Conservation (phyloP, 1,139 yeast genomes). For the Candida sanyaensis region DNA sequence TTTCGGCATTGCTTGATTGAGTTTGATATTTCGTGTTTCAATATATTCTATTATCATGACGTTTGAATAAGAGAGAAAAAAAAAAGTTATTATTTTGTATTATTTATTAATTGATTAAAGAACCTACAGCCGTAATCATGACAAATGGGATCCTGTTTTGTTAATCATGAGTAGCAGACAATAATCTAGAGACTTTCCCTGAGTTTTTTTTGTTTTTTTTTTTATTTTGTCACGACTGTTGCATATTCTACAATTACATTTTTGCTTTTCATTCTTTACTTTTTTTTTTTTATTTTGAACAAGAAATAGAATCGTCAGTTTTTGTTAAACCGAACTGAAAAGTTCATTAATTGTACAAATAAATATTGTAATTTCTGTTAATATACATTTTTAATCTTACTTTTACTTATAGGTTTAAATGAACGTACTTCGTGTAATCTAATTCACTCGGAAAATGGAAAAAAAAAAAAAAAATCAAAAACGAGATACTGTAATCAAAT, state of each 20-base stretch:
- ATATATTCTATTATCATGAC: background rate
- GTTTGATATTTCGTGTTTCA: background rate
- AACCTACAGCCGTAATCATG: too few relatives aligned
- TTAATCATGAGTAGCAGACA: too few relatives aligned
- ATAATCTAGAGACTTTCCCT: too few relatives aligned
- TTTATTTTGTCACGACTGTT: background rate
- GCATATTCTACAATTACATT: too few relatives aligned
- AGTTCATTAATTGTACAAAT: background rate
- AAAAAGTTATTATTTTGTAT: background rate
- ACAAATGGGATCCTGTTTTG: too few relatives aligned
- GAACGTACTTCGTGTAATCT: too few relatives aligned
- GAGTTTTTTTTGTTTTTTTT: too few relatives aligned
- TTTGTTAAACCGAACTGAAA: background rate
- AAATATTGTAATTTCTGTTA: background rate
- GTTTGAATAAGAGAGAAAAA: background rate
- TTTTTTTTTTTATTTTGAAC: background rate
- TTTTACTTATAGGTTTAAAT: too few relatives aligned
- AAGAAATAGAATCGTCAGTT: background rate
- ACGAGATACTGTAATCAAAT: too few relatives aligned
- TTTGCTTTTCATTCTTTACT: background rate
- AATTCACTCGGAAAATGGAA: too few relatives aligned
- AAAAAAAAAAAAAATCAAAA: too few relatives aligned
- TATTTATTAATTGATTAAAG: background rate
- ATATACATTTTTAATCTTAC: background rate
- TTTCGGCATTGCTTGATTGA: slow-evolving; percentile 12